Conservation (phyloP, 257 asterid species). For the Plectranthus barbatus region DNA sequence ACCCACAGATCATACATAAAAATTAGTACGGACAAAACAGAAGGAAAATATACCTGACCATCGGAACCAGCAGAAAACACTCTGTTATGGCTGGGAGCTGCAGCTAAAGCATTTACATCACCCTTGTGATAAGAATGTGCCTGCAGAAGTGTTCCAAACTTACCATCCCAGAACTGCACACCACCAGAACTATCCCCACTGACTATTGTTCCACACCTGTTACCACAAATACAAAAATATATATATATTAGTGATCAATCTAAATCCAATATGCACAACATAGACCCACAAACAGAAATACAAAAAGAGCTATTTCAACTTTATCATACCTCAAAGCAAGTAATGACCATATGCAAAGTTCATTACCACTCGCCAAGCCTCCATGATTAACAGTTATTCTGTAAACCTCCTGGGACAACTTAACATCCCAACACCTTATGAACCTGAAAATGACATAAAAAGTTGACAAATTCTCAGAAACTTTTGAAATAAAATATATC, state of each 20-base stretch:
- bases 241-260: not conserved
- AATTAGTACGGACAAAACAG: not conserved
- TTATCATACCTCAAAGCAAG: slow-evolving; percentile 64
- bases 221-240: not conserved
- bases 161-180: slow-evolving; percentile 90
- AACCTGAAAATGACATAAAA: slow-evolving; percentile 28
- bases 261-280: not conserved
- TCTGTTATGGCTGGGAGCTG: slow-evolving; percentile 75
- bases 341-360: slow-evolving; percentile 81
- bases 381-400: slow-evolving; percentile 79
- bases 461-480: slow-evolving; percentile 31
- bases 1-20: not conserved
- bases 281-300: not conserved
- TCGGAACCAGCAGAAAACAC: slow-evolving; percentile 95
- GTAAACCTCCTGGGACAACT: slow-evolving; percentile 55
- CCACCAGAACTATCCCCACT: slow-evolving; percentile 92
- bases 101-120: slow-evolving; percentile 81
- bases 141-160: slow-evolving; percentile 79
- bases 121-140: slow-evolving; percentile 86
- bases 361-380: slow-evolving; percentile 58
- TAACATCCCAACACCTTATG: slow-evolving; percentile 88
- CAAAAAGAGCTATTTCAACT: slow-evolving; percentile 10
- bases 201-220: slow-evolving; percentile 75
- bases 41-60: slow-evolving; percentile 68
- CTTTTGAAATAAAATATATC: slow-evolving; percentile 18